These are phyloP conservation scores for Houttuynia cordata DNA, from an alignment of 164 flowering plant species.

Conservation along the genomic window DNA sequence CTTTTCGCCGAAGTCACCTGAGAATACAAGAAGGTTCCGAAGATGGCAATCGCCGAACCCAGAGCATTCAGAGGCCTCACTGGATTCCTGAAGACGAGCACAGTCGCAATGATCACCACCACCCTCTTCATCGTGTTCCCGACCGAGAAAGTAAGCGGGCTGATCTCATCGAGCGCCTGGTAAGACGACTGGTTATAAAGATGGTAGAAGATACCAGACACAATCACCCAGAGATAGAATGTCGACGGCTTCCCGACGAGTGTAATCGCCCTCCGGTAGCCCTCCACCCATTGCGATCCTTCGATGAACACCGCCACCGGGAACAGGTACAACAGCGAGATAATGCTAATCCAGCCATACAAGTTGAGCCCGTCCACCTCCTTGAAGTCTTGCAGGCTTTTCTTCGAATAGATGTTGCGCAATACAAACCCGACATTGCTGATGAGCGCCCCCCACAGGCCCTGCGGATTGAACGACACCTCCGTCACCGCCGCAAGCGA, in stretches of 20 bases:
- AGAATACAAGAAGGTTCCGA: slow-evolving; percentile 89
- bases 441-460: slow-evolving; percentile 84
- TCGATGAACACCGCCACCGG: slow-evolving; percentile 78
- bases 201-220: slow-evolving; percentile 82
- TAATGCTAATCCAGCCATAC: slow-evolving; percentile 73
- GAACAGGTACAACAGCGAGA: slow-evolving; percentile 57
- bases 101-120: slow-evolving; percentile 65
- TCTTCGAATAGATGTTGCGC: slow-evolving; percentile 74
- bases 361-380: slow-evolving; percentile 78
- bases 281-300: slow-evolving; percentile 77
- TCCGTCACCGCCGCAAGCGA: slow-evolving; percentile 83
- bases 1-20: slow-evolving; percentile 50
- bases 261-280: slow-evolving; percentile 52
- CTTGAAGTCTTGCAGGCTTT: slow-evolving; percentile 60
- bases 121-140: slow-evolving; percentile 97
- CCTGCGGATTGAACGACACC: slow-evolving; percentile 64
- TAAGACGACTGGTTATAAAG: slow-evolving; percentile 84
- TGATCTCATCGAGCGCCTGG: slow-evolving; percentile 79
- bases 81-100: slow-evolving; percentile 80
- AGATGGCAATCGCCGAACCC: slow-evolving; percentile 78
- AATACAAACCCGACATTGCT: slow-evolving; percentile 87
- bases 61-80: slow-evolving; percentile 77
- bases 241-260: slow-evolving; percentile 42
- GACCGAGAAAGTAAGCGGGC: slow-evolving; percentile 80
- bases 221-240: slow-evolving; percentile 66